Evolutionary conservation across 2,329 filamentous ascomycete genomes (phyloP).

Genomic region (Trichoderma semiorbis): DNA sequence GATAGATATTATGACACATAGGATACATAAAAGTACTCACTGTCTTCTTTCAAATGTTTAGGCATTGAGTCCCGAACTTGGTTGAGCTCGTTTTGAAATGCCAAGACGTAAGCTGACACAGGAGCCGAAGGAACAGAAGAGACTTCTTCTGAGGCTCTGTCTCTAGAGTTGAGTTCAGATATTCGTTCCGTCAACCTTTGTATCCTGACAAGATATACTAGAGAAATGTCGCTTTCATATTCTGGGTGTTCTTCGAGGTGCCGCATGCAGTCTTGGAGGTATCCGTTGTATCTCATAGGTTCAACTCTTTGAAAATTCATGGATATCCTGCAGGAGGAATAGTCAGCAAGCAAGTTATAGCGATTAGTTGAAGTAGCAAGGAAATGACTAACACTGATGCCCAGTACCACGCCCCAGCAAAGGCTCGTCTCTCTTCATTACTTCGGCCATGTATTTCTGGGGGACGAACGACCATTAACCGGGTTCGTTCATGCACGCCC

Average conservation of each 20-base stretch:
- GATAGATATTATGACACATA: not conserved
- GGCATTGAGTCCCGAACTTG: slow-evolving; percentile 38
- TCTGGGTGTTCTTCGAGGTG: slow-evolving; percentile 44
- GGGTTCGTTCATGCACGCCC: slow-evolving; percentile 40
- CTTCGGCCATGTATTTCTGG: slow-evolving; percentile 39
- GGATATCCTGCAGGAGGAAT: slow-evolving; percentile 33
- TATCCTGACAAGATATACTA: slow-evolving; percentile 46
- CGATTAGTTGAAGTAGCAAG: not conserved
- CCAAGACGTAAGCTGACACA: slow-evolving; percentile 42
- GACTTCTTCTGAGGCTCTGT: slow-evolving; percentile 34
- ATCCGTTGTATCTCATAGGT: slow-evolving; percentile 48
- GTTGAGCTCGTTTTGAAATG: slow-evolving; percentile 46
- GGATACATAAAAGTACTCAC: slow-evolving; percentile 28
- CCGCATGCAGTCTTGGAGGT: slow-evolving; percentile 49
- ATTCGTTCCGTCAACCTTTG: slow-evolving; percentile 52
- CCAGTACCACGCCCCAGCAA: slow-evolving; percentile 54
- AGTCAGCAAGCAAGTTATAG: not conserved
- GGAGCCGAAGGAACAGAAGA: slow-evolving; percentile 39
- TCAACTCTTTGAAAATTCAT: slow-evolving; percentile 45
- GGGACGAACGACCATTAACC: slow-evolving; percentile 41
- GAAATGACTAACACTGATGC: slow-evolving; percentile 45
- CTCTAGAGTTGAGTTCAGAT: slow-evolving; percentile 37
- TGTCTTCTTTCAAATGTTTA: slow-evolving; percentile 33
- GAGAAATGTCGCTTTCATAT: slow-evolving; percentile 43
- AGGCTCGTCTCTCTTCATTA: slow-evolving; percentile 50